Evolutionary conservation across 2,329 filamentous ascomycete genomes (phyloP), one percentile per base, ranked within the genome.

Genomic region (Botrytis deweyae): DNA sequence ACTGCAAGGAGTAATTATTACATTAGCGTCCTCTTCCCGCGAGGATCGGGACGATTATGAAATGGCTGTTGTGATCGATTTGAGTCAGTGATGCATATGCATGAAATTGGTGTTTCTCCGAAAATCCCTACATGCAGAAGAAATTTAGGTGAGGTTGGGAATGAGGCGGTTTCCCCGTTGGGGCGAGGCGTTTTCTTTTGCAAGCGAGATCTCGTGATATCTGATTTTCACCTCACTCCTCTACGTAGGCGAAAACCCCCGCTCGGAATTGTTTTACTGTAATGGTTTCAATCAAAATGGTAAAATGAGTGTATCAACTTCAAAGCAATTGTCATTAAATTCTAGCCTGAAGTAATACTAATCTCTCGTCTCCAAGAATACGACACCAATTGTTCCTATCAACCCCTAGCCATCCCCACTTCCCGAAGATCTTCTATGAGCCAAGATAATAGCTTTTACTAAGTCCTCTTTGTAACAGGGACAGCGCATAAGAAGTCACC

Each of bases 331-430:
- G 18, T 58, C 66, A 69, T 69, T 69, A n/a, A 58, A 42, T 44
- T 69, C 29, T n/a, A 69, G 49, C 66, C 49, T 69, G 40, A 40
- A 58, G 66, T 58, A 44, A 59, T n/a, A n/a, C n/a, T 58, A 25
- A 58, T 58, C 36, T 25, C 25, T 38, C 38, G 12, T 29, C 66
- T 52, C 36, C 49, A 69, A 42, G 18, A 42, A 29, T 12, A 29
- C 25, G 16, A 68, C 14, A n/a, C n/a, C 46, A 68, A 44, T 29
- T 33, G 36, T 25, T 12, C n/a, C 18, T 25, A 29, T 25, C 46
- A 40, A 6, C n/a, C 12, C n/a, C 12, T 16, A n/a, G 29, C 40
- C 18, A 6, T 18, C 38, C 1, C 12, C 49, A 69, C 36, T 69
- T 16, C n/a, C n/a, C 6, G 10, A 58, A 67, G 25, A 25, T 4